Base-by-base conservation (phyloP, 2,329 filamentous ascomycete species). In the Dactylonectria estremocensis region DNA sequence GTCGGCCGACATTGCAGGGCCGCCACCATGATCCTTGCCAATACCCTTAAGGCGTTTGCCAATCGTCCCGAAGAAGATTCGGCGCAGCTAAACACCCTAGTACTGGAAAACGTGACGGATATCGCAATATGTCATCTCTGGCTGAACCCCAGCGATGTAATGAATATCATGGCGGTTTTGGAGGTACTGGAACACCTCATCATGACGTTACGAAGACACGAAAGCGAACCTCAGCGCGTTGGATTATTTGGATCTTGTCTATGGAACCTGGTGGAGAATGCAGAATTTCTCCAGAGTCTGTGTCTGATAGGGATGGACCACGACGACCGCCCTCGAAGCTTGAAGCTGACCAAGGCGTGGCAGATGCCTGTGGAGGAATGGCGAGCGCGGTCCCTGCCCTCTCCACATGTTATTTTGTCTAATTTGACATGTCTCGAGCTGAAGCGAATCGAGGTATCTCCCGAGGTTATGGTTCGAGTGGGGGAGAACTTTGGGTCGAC, bases 1-100 rank as follows among this genome's bases (percentile, higher is more conserved):
- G 81, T 87, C 11, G 84, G 83, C 16, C 78, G 79, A 10, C 79
- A 83, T 66, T 84, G 81, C 66, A 81, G 81, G 64, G 83, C 85
- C 49, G 82, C 85, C 18, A 88, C 85, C 10, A 81, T 85, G 70
- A 82, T 88, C n/a, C 77, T 88, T 16, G 86, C 85, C 58, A 88
- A 86, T 63, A 86, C 83, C 3, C 77, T 88, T 64, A 85, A 85
- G 67, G 84, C 83, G 3, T 78, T 88, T 57, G 82, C 82, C 3
- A 76, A 78, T 33, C 81, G 86, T 7, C 80, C 81, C 1, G 82
- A 85, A 62, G 85, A 86, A 61, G 81, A 82, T 58, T 82, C 83
- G 9, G 77, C 77, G 35, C 63, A 74, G 3, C 78, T 88, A 4
- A 81, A 83, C 69, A 83, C 83, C 0, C 74, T 88, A 45, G 85